Percentiles rank a stretch among this genome's conserved stretches.
Conservation (phyloP, 495 filamentous ascomycete species). For the Xylaria castorea region DNA sequence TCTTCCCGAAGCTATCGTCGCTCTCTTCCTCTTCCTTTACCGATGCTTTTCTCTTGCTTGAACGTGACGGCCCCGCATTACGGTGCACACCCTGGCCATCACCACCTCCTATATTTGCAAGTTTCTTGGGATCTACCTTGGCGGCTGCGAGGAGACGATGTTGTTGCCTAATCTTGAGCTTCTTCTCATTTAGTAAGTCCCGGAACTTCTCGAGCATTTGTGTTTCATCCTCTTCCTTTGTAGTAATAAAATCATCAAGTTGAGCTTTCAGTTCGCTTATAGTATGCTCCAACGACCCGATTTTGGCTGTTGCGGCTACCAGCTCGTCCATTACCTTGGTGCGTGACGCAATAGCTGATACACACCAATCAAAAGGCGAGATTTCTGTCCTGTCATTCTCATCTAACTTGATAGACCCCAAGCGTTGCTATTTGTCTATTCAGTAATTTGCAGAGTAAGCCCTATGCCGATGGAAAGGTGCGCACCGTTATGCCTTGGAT, state of each 20-base stretch:
- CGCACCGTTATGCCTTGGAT: slow-evolving; percentile 56
- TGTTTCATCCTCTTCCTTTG: slow-evolving; percentile 72
- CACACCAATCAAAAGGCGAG: slow-evolving; percentile 76
- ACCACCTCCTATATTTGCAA: slow-evolving; percentile 31
- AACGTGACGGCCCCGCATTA: slow-evolving; percentile 43
- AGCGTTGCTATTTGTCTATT: slow-evolving; percentile 62
- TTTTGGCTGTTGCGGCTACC: slow-evolving; percentile 49
- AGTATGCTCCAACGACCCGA: slow-evolving; percentile 55
- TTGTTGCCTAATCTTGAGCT: slow-evolving; percentile 88
- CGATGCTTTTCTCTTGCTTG: slow-evolving; percentile 58
- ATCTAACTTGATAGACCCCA: slow-evolving; percentile 69
- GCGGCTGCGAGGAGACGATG: slow-evolving; percentile 70
- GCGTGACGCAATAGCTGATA: slow-evolving; percentile 44
- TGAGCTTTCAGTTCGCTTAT: slow-evolving; percentile 58
- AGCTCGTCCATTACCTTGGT: slow-evolving; percentile 49
- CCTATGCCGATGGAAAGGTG: slow-evolving; percentile 4
- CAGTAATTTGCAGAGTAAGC: slow-evolving; percentile 15
- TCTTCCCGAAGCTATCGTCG: slow-evolving; percentile 61
- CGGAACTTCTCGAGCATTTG: slow-evolving; percentile 75
- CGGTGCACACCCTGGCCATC: slow-evolving; percentile 28
- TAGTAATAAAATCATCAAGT: slow-evolving; percentile 67
- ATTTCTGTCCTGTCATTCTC: slow-evolving; percentile 70
- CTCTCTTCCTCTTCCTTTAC: slow-evolving; percentile 51
- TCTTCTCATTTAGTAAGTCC: slow-evolving; percentile 81
- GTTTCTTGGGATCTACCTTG: slow-evolving; percentile 58